A percentile compares a stretch with the other conserved stretches of the same genome.
These are phyloP conservation scores for Catunica adiposa DNA, from an alignment of 2,329 filamentous ascomycete species.

Conservation along the genomic window DNA sequence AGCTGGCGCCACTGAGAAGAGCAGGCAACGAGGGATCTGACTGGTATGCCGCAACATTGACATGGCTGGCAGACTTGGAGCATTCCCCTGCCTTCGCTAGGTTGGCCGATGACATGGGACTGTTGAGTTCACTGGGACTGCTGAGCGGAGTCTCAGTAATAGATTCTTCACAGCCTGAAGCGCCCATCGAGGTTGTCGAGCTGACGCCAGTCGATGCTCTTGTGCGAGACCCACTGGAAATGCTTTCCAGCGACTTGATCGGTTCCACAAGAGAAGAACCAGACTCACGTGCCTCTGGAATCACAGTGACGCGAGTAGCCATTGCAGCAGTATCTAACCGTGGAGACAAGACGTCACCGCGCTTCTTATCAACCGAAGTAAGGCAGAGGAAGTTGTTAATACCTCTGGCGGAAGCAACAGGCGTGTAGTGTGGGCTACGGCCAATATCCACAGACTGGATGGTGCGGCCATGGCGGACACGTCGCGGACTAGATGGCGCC, in stretches of 20 bases:
- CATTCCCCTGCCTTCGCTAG: constrained; percentile 5
- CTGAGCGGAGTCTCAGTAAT: constrained; percentile 34
- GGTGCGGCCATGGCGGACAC: constrained; percentile 29
- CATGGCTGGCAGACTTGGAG: constrained; percentile 20
- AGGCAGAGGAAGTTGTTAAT: constrained; percentile 12
- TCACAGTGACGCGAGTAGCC: constrained; percentile 28
- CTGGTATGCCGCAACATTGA: constrained; percentile 36
- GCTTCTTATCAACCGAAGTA: constrained; percentile 15
- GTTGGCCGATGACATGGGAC: constrained; percentile 30
- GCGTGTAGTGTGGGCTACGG: constrained; percentile 15
- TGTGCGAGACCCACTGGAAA: constrained; percentile 1
- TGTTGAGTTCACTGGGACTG: constrained; percentile 36
- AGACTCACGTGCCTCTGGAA: constrained; percentile 12
- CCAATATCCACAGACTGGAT: constrained; percentile 29
- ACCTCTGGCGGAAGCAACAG: constrained; percentile 8
- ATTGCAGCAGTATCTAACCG: constrained; percentile 27
- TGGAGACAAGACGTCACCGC: constrained; percentile 17
- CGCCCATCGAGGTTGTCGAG: constrained; percentile 32
- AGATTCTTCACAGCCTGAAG: constrained; percentile 26
- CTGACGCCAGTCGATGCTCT: constrained; percentile 19
- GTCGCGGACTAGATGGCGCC: constrained; percentile 12
- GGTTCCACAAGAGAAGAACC: neutral
- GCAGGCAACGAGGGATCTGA: constrained; percentile 49
- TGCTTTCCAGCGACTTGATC: neutral
- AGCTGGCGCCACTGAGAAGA: constrained; percentile 46